Evolutionary conservation across 768 basidiomycete genomes (phyloP).

Genomic region (Leucocoprinus sp.): DNA sequence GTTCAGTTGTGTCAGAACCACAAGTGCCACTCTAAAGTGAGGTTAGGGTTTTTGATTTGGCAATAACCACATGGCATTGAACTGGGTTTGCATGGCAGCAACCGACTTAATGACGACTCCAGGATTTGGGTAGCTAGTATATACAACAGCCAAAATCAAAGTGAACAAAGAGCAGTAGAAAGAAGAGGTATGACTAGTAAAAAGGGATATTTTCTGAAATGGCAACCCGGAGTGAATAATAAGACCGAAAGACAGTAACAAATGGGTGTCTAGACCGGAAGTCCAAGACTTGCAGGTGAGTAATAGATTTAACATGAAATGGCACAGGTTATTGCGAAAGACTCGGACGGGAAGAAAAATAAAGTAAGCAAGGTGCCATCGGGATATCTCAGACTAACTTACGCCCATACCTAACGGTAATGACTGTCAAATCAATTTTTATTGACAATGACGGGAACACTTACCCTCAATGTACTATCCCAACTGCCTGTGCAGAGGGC

Average conservation of each 20-base stretch:
- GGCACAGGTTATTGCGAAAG: slow-evolving; percentile 25
- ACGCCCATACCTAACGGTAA: slow-evolving; percentile 72
- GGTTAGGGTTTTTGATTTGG: slow-evolving; percentile 9
- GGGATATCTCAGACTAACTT: slow-evolving; percentile 20
- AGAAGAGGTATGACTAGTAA: slow-evolving; percentile 10
- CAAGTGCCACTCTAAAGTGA: neutral
- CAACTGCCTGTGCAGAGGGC: slow-evolving; percentile 97
- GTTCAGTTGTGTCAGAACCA: no score
- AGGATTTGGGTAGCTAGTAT: slow-evolving; percentile 8
- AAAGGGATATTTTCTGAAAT: slow-evolving; percentile 8
- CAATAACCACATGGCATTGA: neutral
- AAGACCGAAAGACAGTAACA: slow-evolving; percentile 8
- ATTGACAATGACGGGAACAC: slow-evolving; percentile 13
- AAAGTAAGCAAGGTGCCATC: slow-evolving; percentile 1
- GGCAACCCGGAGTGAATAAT: slow-evolving; percentile 28
- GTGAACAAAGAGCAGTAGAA: slow-evolving; percentile 5
- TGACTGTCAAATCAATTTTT: slow-evolving; percentile 6
- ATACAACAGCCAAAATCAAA: slow-evolving; percentile 6
- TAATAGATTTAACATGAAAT: slow-evolving; percentile 42
- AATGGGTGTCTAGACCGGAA: slow-evolving; percentile 15
- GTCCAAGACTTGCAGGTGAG: slow-evolving; percentile 44
- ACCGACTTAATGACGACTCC: slow-evolving; percentile 5
- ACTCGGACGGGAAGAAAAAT: slow-evolving; percentile 15
- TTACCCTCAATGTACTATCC: slow-evolving; percentile 93
- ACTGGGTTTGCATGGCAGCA: no score